Conservation (phyloP, 2,329 filamentous ascomycete genomes). For the Neonectria sp. region DNA sequence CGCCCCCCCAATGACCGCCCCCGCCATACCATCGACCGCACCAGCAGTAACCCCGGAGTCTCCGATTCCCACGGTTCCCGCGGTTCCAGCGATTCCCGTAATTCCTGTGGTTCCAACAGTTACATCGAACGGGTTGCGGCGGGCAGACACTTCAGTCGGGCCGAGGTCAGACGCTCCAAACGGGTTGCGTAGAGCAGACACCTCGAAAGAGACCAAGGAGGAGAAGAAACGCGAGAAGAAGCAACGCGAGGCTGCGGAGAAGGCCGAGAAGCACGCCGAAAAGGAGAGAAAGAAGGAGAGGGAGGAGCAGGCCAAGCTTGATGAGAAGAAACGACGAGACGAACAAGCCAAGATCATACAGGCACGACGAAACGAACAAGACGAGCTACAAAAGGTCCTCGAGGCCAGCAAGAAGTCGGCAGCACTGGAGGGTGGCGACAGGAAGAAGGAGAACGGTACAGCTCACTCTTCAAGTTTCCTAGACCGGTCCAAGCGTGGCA, state of each 20-base stretch:
- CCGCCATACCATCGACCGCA: constrained; percentile 51
- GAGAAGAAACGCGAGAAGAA: constrained; percentile 79
- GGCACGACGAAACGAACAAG: constrained; percentile 70
- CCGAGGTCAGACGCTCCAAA: constrained; percentile 25
- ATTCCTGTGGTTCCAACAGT: constrained; percentile 12
- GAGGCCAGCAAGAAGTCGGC: constrained; percentile 77
- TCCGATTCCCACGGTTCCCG: constrained; percentile 33
- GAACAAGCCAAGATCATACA: constrained; percentile 69
- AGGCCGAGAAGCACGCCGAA: constrained; percentile 69
- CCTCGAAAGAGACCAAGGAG: constrained; percentile 63
- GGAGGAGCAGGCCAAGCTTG: constrained; percentile 62
- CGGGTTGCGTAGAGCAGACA: constrained; percentile 41
- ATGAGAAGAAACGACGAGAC: constrained; percentile 59
- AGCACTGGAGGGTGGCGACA: constrained; percentile 64
- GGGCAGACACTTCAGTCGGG: background rate
- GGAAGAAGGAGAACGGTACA: constrained; percentile 57
- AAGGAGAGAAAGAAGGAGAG: constrained; percentile 52
- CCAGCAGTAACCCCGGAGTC: constrained; percentile 29
- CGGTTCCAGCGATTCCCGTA: background rate
- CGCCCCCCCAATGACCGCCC: constrained; percentile 68
- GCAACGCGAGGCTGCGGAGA: constrained; percentile 70
- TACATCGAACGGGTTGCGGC: background rate
- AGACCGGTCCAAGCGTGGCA: constrained; percentile 78
- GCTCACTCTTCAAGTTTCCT: constrained; percentile 66
- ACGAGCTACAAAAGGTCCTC: constrained; percentile 74